Evolutionary conservation across 2,329 filamentous ascomycete species (phyloP), one percentile per base, ranked within the genome.

Genomic region (Podosphaera xanthii): DNA sequence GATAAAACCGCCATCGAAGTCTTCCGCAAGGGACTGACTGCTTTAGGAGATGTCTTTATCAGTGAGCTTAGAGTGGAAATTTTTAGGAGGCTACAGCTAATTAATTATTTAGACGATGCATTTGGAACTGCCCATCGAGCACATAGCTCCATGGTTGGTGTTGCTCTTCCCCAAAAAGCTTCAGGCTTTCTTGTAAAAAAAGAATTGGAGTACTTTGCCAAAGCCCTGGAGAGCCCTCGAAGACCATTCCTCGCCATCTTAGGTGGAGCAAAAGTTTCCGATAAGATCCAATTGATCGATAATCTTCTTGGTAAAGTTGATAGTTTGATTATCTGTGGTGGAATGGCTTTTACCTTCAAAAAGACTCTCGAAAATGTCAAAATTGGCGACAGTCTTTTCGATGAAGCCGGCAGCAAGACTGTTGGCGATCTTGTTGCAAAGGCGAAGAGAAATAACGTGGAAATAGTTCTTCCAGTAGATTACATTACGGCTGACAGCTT

Each of bases 261-360:
- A 59, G 92, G 92, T 68, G 92, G 92, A 67, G 89, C 92, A 72
- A 98, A 98, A 81, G 89, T 98, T 66, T 94, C 88, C 52, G 92
- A 98, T 81, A 98, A 98, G 84, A 98, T 98, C 73, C 88, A 96
- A 78, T 81, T 98, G 68, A 97, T 98, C 71, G 90, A 98, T 77
- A 98, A 98, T 80, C 79, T 98, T 65, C 84, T 98, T 66, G 87
- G 89, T 74, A 97, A 98, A 81, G 90, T 98, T 73, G 81, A 98
- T 80, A 92, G 84, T 72, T 81, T 98, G 65, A 86, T 98, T 74
- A 85, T 98, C 75, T 95, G 91, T 72, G 92, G 92, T 71, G 92
- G 82, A 68, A 98, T 98, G 92, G 90, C 92, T 63, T 98, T 97
- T 77, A 98, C 92, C 68, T 98, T 98, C 82, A 97, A 97, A 81